Base-by-base conservation (phyloP, 768 basidiomycete genomes). In the Phanerochaete sordida region DNA sequence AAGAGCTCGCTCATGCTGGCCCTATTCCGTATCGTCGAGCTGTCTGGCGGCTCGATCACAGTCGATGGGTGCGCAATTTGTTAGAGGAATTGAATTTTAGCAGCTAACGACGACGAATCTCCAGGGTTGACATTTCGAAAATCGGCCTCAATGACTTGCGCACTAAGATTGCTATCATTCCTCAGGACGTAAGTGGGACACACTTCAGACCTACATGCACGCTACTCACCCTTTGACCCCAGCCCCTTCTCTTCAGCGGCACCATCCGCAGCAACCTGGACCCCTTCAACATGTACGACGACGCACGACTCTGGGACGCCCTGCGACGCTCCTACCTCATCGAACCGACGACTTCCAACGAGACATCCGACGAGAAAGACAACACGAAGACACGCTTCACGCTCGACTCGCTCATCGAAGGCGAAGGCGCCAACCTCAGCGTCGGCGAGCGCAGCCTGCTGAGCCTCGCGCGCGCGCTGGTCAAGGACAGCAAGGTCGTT, bases 231-330 rank as follows among this genome's bases (percentile, higher is more conserved):
- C 23, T 57, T 63, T 59, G 4, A 19, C 19, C 1, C 12, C 71
- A 86, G 76, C 84, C 86, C 7, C 77, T 78, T 1, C 74, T 85
- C 5, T 86, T 84, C 70, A 83, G 79, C 60, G 85, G 88, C 63
- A 77, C 80, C 66, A 75, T 90, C 62, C 70, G 82, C 69, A 86
- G 75, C 58, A 86, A 78, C 61, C 76, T 83, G 60, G 85, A 77
- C 73, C 75, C 62, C 68, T 93, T 79, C 74, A 83, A 70, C 68
- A 77, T 71, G 70, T 89, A 84, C 62, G 82, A 84, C 56, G 84
- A 87, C 64, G 85, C 85, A 5, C 74, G 77, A 11, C 71, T 92
- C 2, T 89, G 86, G 84, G 87, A 88, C 69, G 88, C 90, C 3
- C 75, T 92, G n/a, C 81, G 82, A 21, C 79, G 88, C 37, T 84